A percentile compares a stretch with the other conserved stretches of the same genome.
These are phyloP conservation scores for Larix kaempferi DNA, from an alignment of 75 land plant species.

Conservation along the genomic window DNA sequence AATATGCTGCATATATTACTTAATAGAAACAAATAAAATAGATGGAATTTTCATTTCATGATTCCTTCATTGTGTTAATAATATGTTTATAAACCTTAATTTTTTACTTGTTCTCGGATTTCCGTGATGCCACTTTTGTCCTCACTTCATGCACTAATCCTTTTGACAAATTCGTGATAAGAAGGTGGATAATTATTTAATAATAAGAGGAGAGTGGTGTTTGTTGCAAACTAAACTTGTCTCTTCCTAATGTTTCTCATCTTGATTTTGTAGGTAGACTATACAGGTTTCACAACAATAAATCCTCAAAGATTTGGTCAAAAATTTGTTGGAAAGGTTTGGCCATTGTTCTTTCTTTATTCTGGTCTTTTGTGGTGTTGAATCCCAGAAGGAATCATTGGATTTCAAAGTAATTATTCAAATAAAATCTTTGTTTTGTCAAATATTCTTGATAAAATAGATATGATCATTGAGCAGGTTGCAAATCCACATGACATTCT, in stretches of 20 bases:
- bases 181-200: no score
- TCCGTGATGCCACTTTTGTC: no score
- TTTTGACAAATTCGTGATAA: no score
- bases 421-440: slow-evolving; percentile 8
- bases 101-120: no score
- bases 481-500: slow-evolving; percentile 99
- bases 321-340: slow-evolving; percentile 99
- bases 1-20: no score
- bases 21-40: no score
- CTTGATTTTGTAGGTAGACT: slow-evolving; percentile 73
- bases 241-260: neutral
- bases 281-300: slow-evolving; percentile 96
- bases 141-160: no score
- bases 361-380: neutral
- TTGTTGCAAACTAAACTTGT: neutral
- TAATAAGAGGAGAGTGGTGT: no score
- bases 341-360: neutral
- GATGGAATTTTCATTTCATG: no score
- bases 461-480: slow-evolving; percentile 49
- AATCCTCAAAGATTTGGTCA: slow-evolving; percentile 99
- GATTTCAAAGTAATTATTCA: neutral
- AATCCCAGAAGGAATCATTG: neutral
- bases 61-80: no score
- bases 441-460: neutral
- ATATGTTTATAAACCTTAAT: no score